Percentiles rank a stretch among this genome's conserved stretches.
Conservation (phyloP, 495 filamentous ascomycete species). For the Bombardia bombarda region DNA sequence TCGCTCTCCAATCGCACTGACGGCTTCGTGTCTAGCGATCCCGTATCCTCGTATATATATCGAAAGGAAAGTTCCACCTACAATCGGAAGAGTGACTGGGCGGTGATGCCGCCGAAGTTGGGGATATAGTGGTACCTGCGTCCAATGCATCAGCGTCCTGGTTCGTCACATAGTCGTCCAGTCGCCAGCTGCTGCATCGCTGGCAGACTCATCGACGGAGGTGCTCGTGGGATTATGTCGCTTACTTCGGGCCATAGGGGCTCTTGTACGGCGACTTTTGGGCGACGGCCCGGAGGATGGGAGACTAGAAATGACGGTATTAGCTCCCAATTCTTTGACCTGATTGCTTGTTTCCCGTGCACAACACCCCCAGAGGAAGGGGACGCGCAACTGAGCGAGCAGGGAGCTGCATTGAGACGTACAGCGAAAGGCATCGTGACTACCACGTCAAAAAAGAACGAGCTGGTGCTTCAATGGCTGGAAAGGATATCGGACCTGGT, state of each 20-base stretch:
- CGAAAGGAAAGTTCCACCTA: conserved; percentile 20
- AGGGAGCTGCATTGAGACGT: conserved; percentile 7
- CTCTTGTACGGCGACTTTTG: conserved; percentile 39
- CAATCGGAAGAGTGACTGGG: conserved; percentile 26
- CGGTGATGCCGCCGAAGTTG: conserved; percentile 29
- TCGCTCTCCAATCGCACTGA: background rate
- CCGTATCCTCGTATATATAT: background rate
- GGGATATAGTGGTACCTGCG: conserved; percentile 41
- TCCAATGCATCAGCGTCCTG: conserved; percentile 22
- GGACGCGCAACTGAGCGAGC: background rate
- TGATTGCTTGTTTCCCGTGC: background rate
- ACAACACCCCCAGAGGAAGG: background rate
- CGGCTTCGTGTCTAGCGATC: background rate
- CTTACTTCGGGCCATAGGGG: conserved; percentile 46
- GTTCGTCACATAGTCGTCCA: too few relatives aligned
- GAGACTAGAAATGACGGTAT: conserved; percentile 28
- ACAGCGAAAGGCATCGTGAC: conserved; percentile 37
- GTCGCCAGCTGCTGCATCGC: too few relatives aligned
- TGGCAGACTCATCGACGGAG: too few relatives aligned
- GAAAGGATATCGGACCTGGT: conserved; percentile 9
- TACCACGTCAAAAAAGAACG: conserved; percentile 10
- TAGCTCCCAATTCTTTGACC: conserved; percentile 4
- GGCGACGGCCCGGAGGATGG: conserved; percentile 16
- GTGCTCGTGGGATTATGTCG: too few relatives aligned
- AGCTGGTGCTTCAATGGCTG: conserved; percentile 27